These are phyloP conservation scores for Quercus cerris DNA, from an alignment of 306 rosid genomes.

Conservation along the genomic window DNA sequence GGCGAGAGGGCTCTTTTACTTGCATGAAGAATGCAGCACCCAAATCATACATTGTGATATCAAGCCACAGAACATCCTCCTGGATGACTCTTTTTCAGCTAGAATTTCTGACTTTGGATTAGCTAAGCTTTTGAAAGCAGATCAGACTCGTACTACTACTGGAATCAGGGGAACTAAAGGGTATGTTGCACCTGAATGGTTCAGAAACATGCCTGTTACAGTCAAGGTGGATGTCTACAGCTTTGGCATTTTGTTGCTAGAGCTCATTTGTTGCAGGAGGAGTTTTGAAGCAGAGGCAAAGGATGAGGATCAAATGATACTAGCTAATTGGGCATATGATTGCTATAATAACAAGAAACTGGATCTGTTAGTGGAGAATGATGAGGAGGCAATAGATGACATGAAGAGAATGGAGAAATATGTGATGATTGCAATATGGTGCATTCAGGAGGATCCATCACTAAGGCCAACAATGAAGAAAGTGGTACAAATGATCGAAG, in stretches of 20 bases:
- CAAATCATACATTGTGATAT: slow-evolving; percentile 38
- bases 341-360: slow-evolving; percentile 17
- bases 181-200: slow-evolving; percentile 38
- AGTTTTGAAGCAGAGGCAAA: background rate
- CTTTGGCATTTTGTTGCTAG: slow-evolving; percentile 35
- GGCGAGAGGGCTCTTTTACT: slow-evolving; percentile 22
- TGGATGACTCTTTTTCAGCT: slow-evolving; percentile 27
- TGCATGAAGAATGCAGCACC: slow-evolving; percentile 35
- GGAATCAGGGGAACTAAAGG: slow-evolving; percentile 32
- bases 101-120: slow-evolving; percentile 34
- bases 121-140: slow-evolving; percentile 27
- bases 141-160: slow-evolving; percentile 22
- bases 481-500: slow-evolving; percentile 39
- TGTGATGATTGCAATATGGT: slow-evolving; percentile 40
- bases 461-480: slow-evolving; percentile 36
- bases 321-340: slow-evolving; percentile 38
- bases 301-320: slow-evolving; percentile 18
- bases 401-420: slow-evolving; percentile 19
- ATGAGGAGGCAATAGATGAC: slow-evolving; percentile 17
- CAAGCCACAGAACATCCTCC: slow-evolving; percentile 43
- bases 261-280: slow-evolving; percentile 41
- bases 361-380: slow-evolving; percentile 2
- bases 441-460: slow-evolving; percentile 41
- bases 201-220: slow-evolving; percentile 27
- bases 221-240: slow-evolving; percentile 42